Conservation (phyloP, 805 yeast genomes). For the Yamadazyma tumulicola region DNA sequence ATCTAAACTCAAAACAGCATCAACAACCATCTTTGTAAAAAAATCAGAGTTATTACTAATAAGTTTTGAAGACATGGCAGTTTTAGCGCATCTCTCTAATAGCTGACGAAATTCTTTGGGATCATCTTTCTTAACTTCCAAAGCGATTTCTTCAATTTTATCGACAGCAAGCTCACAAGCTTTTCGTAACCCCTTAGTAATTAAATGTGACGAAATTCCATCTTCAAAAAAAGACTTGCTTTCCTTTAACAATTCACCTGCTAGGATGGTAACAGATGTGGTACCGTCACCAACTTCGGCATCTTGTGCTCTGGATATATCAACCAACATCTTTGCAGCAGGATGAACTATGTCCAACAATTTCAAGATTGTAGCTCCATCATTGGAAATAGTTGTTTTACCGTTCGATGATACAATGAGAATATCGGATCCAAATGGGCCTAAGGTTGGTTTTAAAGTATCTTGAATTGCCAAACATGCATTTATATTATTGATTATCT, state of each 20-base stretch:
- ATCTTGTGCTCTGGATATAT: slow-evolving; percentile 93
- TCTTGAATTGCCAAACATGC: slow-evolving; percentile 98
- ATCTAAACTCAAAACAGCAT: slow-evolving; percentile 86
- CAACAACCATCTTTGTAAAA: slow-evolving; percentile 95
- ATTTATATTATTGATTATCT: slow-evolving; percentile 89
- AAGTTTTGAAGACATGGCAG: slow-evolving; percentile 96
- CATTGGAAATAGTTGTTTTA: slow-evolving; percentile 92
- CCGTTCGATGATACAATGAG: slow-evolving; percentile 81
- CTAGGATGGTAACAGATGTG: slow-evolving; percentile 90
- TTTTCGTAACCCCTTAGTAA: slow-evolving; percentile 80
- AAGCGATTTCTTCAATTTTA: slow-evolving; percentile 70
- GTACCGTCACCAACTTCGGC: slow-evolving; percentile 99
- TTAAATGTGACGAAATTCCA: slow-evolving; percentile 88
- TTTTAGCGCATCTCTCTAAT: slow-evolving; percentile 87
- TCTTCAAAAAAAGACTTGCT: slow-evolving; percentile 90
- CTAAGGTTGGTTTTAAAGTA: slow-evolving; percentile 88
- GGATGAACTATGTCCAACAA: slow-evolving; percentile 95
- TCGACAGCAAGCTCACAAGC: slow-evolving; percentile 77
- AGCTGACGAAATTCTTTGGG: slow-evolving; percentile 56
- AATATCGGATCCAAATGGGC: slow-evolving; percentile 96
- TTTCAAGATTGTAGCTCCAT: slow-evolving; percentile 94
- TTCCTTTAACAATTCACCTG: slow-evolving; percentile 93
- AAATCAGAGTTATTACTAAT: slow-evolving; percentile 84
- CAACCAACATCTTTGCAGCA: slow-evolving; percentile 94
- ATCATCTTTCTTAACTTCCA: slow-evolving; percentile 58